These are phyloP conservation scores for Dothideomycetes sp. DNA, from an alignment of 2,329 filamentous ascomycete genomes.

Conservation along the genomic window DNA sequence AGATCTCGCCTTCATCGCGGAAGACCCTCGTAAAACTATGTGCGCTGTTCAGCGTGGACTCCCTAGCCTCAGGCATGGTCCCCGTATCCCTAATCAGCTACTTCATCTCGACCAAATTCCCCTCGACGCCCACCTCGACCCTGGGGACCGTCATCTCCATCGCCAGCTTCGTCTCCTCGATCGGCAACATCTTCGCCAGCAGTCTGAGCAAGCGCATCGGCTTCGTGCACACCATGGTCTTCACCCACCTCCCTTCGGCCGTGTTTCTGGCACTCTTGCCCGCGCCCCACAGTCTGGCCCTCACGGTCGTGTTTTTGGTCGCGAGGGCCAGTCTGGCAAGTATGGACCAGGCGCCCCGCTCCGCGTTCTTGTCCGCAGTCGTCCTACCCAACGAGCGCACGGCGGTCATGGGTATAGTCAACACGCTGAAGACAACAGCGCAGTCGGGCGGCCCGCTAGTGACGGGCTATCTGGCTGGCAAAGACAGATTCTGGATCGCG, in stretches of 20 bases:
- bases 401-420: conserved; percentile 59
- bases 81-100: conserved; percentile 41
- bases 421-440: conserved; percentile 55
- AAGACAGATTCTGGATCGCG: conserved; percentile 47
- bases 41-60: conserved; percentile 57
- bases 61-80: conserved; percentile 56
- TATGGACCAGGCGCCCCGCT: conserved; percentile 62
- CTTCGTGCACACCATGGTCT: conserved; percentile 49
- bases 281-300: conserved; percentile 39
- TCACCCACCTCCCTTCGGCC: conserved; percentile 55
- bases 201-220: conserved; percentile 56
- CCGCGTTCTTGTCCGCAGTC: conserved; percentile 57
- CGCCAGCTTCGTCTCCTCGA: conserved; percentile 30
- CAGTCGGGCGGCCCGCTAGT: conserved; percentile 52
- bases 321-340: conserved; percentile 51
- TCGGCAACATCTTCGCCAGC: conserved; percentile 40
- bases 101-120: conserved; percentile 46
- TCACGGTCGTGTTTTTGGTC: conserved; percentile 50
- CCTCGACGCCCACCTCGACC: conserved; percentile 36
- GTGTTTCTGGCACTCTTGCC: conserved; percentile 52
- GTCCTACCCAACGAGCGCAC: conserved; percentile 57
- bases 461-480: conserved; percentile 51
- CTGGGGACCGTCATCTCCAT: conserved; percentile 44
- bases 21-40: conserved; percentile 50
- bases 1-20: conserved; percentile 46